phyloP scores from a whole-genome alignment of 2,329 filamentous ascomycete genomes.

The Epichloe elymi region DNA sequence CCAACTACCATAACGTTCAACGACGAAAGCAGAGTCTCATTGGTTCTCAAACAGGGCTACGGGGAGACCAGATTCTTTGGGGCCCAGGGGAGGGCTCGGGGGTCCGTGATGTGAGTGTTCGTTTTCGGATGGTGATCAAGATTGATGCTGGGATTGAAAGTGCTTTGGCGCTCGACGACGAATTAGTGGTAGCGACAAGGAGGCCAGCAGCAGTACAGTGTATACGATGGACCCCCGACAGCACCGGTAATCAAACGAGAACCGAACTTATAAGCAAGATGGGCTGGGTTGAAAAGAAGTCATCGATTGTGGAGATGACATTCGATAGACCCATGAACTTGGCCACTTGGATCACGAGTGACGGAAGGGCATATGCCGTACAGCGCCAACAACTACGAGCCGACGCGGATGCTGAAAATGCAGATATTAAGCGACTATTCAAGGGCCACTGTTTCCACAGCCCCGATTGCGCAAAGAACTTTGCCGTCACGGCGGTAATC shows the following conservation, averaged over 20 bases:
- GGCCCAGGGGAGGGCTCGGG: slow-evolving; percentile 73
- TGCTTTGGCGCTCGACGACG: slow-evolving; percentile 80
- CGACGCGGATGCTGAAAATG: slow-evolving; percentile 26
- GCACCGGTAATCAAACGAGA: slow-evolving; percentile 67
- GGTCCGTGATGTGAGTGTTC: slow-evolving; percentile 79
- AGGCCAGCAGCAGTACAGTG: slow-evolving; percentile 94
- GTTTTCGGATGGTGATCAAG: slow-evolving; percentile 95
- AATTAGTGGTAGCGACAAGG: slow-evolving; percentile 78
- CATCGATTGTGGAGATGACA: slow-evolving; percentile 69
- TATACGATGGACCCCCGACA: slow-evolving; percentile 86
- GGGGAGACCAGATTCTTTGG: slow-evolving; percentile 51
- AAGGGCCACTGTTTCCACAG: slow-evolving; percentile 83
- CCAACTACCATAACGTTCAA: slow-evolving; percentile 51
- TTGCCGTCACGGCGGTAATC: slow-evolving; percentile 64
- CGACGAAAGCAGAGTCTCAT: slow-evolving; percentile 48
- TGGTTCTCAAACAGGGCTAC: slow-evolving; percentile 39
- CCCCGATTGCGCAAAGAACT: slow-evolving; percentile 44
- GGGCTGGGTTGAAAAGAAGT: slow-evolving; percentile 70
- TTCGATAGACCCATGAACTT: slow-evolving; percentile 95
- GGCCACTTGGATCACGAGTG: slow-evolving; percentile 79
- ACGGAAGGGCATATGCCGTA: slow-evolving; percentile 81
- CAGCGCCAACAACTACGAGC: slow-evolving; percentile 47
- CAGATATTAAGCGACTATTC: slow-evolving; percentile 56
- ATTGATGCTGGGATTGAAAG: slow-evolving; percentile 89
- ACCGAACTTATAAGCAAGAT: slow-evolving; percentile 85